Evolutionary conservation across 2,329 filamentous ascomycete species (phyloP), one percentile per base, ranked within the genome.

Genomic region (Pseudohalonectria lignicola): DNA sequence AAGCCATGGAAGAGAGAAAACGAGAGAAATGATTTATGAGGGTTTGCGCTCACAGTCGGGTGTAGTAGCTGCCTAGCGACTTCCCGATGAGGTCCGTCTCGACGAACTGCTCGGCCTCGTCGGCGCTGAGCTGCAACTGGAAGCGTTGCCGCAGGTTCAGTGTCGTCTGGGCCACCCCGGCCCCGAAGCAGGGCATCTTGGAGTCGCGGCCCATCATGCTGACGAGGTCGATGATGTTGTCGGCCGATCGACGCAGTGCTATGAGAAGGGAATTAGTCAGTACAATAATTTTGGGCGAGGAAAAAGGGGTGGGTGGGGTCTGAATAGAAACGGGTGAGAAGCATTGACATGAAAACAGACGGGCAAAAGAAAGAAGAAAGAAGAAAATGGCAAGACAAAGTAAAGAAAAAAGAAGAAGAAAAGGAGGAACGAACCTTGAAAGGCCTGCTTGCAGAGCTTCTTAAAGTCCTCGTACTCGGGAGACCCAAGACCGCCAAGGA

Each of bases 41-140:
- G n/a, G 19, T 9, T 16, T 31, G 19, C 26, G 59, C 82, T 68
- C 64, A 87, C 78, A 88, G 71, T 64, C 84, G 75, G 54, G 85
- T 90, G 57, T 88, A 90, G 62, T 92, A 92, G 59, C 84, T 90
- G 45, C 85, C 85, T 48, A 85, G 71, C 46, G 82, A 86, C 69
- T 92, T 92, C 45, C 67, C 77, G 48, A 92, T 74, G 51, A 92
- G 61, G 54, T 88, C 84, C 26, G 70, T 79, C 54, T 92, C 85
- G 15, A 92, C 84, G 63, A 84, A 90, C 31, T 72, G 72, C 57
- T 87, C 81, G 4, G 85, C 85, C 54, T 88, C 85, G 45, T 88
- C 82, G 38, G 81, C 81, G 49, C 83, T 88, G 47, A 90, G 69
- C 55, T 92, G 84, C 42, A 90, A 64, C 64, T 88, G 84, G 56